phyloP scores from a whole-genome alignment of 2,329 filamentous ascomycete genomes.

The Pseudodiploospora longispora region DNA sequence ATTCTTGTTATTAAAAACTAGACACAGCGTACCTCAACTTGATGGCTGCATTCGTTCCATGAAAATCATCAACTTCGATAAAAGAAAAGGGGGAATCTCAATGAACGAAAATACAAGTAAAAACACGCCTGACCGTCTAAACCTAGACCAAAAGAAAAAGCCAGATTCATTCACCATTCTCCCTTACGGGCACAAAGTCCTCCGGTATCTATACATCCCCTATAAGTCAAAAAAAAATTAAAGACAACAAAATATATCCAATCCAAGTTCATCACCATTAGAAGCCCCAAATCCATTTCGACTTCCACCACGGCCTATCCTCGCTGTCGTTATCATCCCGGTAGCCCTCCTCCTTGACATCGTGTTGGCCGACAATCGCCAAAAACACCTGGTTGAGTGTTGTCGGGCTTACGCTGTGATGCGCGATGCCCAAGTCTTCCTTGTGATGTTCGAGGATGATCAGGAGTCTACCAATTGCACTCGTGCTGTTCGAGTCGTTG shows the following conservation, averaged over 20 bases:
- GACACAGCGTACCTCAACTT: too few species aligned
- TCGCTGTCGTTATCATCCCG: slow-evolving; percentile 17
- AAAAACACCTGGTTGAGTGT: slow-evolving; percentile 86
- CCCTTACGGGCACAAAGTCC: too few species aligned
- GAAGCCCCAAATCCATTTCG: slow-evolving; percentile 6
- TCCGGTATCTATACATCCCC: too few species aligned
- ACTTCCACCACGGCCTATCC: slow-evolving; percentile 14
- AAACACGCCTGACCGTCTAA: too few species aligned
- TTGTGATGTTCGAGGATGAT: slow-evolving; percentile 61
- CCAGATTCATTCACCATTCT: too few species aligned
- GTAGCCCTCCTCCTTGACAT: slow-evolving; percentile 62
- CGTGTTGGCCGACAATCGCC: slow-evolving; percentile 66
- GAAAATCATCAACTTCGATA: too few species aligned
- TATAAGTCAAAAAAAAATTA: neutral
- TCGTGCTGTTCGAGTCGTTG: slow-evolving; percentile 13
- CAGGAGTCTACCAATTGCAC: slow-evolving; percentile 59
- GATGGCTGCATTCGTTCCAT: too few species aligned
- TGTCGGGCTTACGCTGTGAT: slow-evolving; percentile 74
- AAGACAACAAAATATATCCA: neutral
- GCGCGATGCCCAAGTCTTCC: slow-evolving; percentile 60
- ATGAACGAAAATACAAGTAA: too few species aligned
- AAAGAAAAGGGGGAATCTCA: too few species aligned
- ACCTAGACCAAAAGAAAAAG: too few species aligned
- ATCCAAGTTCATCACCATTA: neutral
- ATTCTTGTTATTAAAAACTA: too few species aligned